Evolutionary conservation across 495 filamentous ascomycete genomes (phyloP), one percentile per base, ranked within the genome.

Genomic region (Xylaria bambusicola): DNA sequence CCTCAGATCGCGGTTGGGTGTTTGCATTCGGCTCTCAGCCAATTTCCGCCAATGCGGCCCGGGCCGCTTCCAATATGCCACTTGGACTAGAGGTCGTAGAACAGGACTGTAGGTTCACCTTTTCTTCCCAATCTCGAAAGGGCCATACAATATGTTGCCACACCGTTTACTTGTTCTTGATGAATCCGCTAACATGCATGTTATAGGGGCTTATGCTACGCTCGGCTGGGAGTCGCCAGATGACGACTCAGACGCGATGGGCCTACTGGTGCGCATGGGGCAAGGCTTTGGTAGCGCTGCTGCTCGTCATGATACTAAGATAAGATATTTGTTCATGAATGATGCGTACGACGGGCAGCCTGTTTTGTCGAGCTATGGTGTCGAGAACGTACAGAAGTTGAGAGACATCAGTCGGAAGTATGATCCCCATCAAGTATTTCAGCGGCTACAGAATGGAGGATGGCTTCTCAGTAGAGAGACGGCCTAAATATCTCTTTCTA

Each of bases 401-500:
- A 31, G 12, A 26, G 18, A 51, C 4, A 36, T 51, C 31, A 15
- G 13, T 7, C 26, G 12, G 3, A 51, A 31, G 18, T 51, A 51
- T 26, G 47, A 51, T 15, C 6, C 7, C 3, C 6, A 51, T 10
- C 8, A 36, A 26, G 47, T 51, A 10, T 51, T 51, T 21, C 47
- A 51, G 17, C 12, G 21, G 24, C 24, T 51, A 15, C 47, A 51
- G 47, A 51, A 51, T 26, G 47, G 24, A 15, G 47, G 47, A 31
- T 31, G 13, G 13, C 47, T 51, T 6, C 47, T 51, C 3, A 17
- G 42, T 45, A 45, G 42, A 35, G 31, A 35, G 31, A 12, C 6
- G 6, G 31, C 12, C 12, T 35, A 6, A 6, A 35, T n/a, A n/a
- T n/a, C n/a, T n/a, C n/a, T n/a, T n/a, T n/a, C n/a, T n/a, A n/a